Conservation (phyloP, 192 early-diverging fungal species). For the Dissophora ornata region DNA sequence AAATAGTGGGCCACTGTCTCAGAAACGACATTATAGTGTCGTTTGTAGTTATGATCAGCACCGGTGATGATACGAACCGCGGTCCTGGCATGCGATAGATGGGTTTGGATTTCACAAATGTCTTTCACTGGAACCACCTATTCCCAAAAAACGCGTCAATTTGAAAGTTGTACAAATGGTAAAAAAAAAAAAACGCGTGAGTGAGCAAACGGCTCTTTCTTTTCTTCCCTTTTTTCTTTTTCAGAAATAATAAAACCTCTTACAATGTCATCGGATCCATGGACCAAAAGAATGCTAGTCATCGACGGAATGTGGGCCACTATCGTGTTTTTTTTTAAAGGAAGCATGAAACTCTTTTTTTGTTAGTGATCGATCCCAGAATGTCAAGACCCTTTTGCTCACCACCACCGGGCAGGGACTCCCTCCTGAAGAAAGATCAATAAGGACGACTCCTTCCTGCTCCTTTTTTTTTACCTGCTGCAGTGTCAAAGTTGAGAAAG, state of each 20-base stretch:
- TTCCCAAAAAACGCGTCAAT: background rate
- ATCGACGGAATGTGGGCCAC: conserved; percentile 60
- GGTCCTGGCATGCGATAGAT: conserved; percentile 43
- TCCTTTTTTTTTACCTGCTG: too few species aligned
- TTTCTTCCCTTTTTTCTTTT: too few species aligned
- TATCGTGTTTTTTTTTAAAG: conserved; percentile 9
- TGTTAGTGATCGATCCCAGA: too few species aligned
- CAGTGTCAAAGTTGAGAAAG: conserved; percentile 44
- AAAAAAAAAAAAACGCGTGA: background rate
- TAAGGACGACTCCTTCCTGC: too few species aligned
- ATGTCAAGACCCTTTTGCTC: too few species aligned
- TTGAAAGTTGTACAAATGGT: background rate
- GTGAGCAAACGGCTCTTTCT: background rate
- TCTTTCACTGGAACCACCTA: conserved; percentile 62
- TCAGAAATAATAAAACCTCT: background rate
- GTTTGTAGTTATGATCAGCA: conserved; percentile 60
- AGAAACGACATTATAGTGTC: conserved; percentile 48
- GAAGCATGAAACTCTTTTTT: too few species aligned
- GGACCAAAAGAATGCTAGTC: conserved; percentile 61
- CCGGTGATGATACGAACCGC: conserved; percentile 56
- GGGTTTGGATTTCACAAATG: conserved; percentile 56
- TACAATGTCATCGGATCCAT: conserved; percentile 65
- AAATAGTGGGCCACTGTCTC: conserved; percentile 54
- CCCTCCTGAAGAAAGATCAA: too few species aligned
- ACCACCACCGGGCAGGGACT: too few species aligned